A percentile compares a stretch with the other conserved stretches of the same genome.
These are phyloP conservation scores for Neospermospora avenae DNA, from an alignment of 2,329 filamentous ascomycete genomes.

Conservation along the genomic window DNA sequence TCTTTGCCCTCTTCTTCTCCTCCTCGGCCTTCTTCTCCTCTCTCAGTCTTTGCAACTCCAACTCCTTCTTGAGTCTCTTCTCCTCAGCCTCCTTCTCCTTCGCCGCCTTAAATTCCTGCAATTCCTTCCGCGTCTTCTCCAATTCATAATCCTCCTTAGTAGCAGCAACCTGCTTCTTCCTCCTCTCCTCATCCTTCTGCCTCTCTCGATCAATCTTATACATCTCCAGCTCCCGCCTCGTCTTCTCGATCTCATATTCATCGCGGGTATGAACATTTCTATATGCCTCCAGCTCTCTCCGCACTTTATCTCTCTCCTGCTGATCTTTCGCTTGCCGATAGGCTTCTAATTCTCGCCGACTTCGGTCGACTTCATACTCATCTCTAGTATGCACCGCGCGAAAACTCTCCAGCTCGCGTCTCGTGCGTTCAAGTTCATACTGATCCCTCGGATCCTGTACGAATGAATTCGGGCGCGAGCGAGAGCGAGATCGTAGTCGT, in stretches of 20 bases:
- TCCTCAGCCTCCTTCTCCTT: conserved; percentile 32
- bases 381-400: conserved; percentile 7
- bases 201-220: conserved; percentile 39
- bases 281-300: conserved; percentile 45
- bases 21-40: conserved; percentile 44
- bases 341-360: conserved; percentile 13
- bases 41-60: conserved; percentile 42
- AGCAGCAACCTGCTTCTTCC: conserved; percentile 14
- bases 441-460: conserved; percentile 31
- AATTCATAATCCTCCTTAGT: conserved; percentile 26
- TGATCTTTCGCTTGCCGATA: conserved; percentile 6
- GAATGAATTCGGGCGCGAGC: conserved; percentile 9
- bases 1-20: conserved; percentile 39
- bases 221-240: conserved; percentile 38
- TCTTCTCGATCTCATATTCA: conserved; percentile 39
- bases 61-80: conserved; percentile 43
- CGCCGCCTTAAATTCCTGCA: conserved; percentile 39
- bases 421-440: conserved; percentile 42
- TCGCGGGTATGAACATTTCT: conserved; percentile 29
- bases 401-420: conserved; percentile 16
- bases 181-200: conserved; percentile 38
- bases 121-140: conserved; percentile 25
- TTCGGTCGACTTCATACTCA: conserved; percentile 27
- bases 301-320: conserved; percentile 34
- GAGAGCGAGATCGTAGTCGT: conserved; percentile 2